Evolutionary conservation across 345 rosid species (phyloP), one percentile per base, ranked within the genome.

Genomic region (Citrus maxima): DNA sequence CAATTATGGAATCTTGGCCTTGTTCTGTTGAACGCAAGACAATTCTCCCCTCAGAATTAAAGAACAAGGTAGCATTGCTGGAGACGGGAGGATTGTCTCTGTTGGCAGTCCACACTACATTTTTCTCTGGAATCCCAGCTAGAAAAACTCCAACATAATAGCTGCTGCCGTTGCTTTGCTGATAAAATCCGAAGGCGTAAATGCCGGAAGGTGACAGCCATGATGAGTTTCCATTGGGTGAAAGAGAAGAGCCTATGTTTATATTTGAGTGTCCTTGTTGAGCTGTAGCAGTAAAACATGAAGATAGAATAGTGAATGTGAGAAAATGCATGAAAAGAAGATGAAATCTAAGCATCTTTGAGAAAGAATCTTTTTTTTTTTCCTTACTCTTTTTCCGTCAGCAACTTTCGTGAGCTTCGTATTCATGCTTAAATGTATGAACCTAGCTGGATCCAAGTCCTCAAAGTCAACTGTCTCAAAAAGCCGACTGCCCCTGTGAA

Each of bases 121-220:
- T 81, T 32, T 42, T 66, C 24, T 30, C 21, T 0, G 10, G 58
- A 6, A 58, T 80, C 1, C 73, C 82, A 0, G 67, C 75, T 7
- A 84, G 46, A 73, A 86, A 87, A 40, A 85, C 28, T 1, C 88
- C 86, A 7, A 85, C 40, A 0, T 70, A 61, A 46, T 80, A 82
- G n/a, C 42, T 8, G 19, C 79, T 79, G 18, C 79, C 86, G 2
- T 24, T 34, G 30, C 81, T 84, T 22, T 54, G 72, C 10, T 1
- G 70, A 37, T 78, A 81, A 76, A 88, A 88, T 12, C 87, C 88
- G 1, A 84, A 85, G 30, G 85, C 87, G 6, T 66, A 85, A 32
- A 51, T 78, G 19, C 86, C 83, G 2, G 90, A 87, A 70, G 81
- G 78, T 1, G 86, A 88, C 24, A 58, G 3, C 88, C 87, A 85